Evolutionary conservation across 2,329 filamentous ascomycete genomes (phyloP).

Genomic region (Xylaria polymorpha): DNA sequence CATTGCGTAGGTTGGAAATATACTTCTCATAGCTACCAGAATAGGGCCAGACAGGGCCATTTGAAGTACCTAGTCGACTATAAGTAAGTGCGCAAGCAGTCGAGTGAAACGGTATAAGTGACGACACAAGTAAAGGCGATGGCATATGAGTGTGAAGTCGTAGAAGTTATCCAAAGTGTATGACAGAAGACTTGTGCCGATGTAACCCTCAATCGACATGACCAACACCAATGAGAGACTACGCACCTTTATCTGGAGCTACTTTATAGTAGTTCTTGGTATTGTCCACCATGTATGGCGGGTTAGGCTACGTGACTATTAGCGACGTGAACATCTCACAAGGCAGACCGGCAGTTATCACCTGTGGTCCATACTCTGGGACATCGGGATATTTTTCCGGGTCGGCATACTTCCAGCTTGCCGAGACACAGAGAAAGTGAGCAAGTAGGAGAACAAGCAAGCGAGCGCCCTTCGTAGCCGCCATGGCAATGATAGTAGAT

Average conservation of each 20-base stretch:
- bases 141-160: no score
- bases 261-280: not conserved
- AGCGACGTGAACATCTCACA: not conserved
- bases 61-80: no score
- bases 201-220: no score
- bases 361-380: not conserved
- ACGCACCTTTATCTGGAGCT: not conserved
- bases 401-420: slow-evolving; percentile 15
- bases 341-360: not conserved
- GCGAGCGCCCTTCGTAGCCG: not conserved
- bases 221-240: not conserved
- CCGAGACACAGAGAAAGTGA: slow-evolving; percentile 3
- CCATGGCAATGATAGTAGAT: not conserved
- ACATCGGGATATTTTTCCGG: not conserved
- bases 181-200: no score
- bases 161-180: no score
- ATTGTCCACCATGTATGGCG: not conserved
- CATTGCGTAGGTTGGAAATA: not conserved
- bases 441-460: not conserved
- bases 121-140: no score
- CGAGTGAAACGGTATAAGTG: not conserved
- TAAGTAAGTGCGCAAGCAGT: no score
- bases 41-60: not conserved
- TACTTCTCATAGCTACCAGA: not conserved
- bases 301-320: not conserved